Conservation (phyloP, 176 grass and related monocot species). For the Calamus simplicifolius region DNA sequence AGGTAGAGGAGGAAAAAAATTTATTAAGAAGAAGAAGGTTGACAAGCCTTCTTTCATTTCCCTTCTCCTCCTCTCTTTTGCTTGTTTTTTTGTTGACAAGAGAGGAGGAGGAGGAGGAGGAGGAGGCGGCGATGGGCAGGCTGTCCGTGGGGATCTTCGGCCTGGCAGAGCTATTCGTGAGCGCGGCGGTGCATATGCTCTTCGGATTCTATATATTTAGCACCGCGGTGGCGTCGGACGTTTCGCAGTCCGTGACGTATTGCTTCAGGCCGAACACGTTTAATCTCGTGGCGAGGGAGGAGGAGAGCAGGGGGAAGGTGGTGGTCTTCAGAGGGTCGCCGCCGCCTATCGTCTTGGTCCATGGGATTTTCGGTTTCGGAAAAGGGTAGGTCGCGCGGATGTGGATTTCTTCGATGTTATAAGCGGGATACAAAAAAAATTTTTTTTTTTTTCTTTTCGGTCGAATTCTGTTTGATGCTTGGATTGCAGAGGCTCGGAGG, state of each 20-base stretch:
- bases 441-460: background rate
- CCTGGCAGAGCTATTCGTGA: conserved; percentile 72
- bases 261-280: conserved; percentile 38
- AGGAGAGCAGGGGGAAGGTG: background rate
- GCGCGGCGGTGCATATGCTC: conserved; percentile 63
- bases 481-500: conserved; percentile 57
- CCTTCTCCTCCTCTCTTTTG: too few relatives aligned
- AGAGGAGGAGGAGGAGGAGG: background rate
- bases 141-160: conserved; percentile 35
- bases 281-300: conserved; percentile 27
- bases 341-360: conserved; percentile 82
- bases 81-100: too few relatives aligned
- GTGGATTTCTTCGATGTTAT: too few relatives aligned
- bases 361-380: conserved; percentile 88
- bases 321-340: conserved; percentile 14
- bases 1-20: too few relatives aligned
- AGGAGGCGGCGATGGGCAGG: conserved; percentile 40
- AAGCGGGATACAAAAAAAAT: background rate
- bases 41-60: too few relatives aligned
- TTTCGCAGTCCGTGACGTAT: conserved; percentile 61
- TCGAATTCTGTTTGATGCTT: background rate
- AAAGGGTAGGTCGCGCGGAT: conserved; percentile 35
- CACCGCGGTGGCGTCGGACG: conserved; percentile 77
- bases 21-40: too few relatives aligned
- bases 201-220: conserved; percentile 94